Conservation (phyloP, 768 basidiomycete species). For the Sporobolomyces pararoseus region DNA sequence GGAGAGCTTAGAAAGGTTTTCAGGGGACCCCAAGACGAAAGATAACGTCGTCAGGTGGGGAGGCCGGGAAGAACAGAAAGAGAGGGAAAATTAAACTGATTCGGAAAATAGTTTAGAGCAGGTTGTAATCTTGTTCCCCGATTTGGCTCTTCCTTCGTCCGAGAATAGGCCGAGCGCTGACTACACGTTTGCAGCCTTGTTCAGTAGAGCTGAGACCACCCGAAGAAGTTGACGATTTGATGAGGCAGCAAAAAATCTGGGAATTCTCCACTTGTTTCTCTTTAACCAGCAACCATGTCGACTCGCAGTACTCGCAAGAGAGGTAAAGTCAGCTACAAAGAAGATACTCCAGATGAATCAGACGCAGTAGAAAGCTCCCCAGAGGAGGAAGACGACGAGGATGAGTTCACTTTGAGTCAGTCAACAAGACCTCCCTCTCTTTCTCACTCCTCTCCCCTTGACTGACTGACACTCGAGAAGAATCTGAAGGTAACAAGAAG, state of each 20-base stretch:
- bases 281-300: not conserved
- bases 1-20: not conserved
- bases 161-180: no score
- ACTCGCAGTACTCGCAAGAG: not conserved
- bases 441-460: not conserved
- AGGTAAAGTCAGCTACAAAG: conserved; percentile 1
- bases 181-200: no score
- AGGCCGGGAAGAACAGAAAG: not conserved
- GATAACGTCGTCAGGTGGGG: not conserved
- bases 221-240: not conserved
- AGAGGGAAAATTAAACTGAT: not conserved
- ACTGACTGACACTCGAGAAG: not conserved
- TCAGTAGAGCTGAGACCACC: no score
- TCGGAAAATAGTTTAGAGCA: not conserved
- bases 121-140: no score
- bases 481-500: not conserved
- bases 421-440: no score
- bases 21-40: not conserved
- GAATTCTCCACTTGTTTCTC: not conserved
- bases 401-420: not conserved
- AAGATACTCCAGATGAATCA: not conserved
- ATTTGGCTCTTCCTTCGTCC: no score
- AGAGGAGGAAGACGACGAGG: not conserved
- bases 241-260: not conserved
- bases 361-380: not conserved